Evolutionary conservation across 495 filamentous ascomycete species (phyloP).

Genomic region (Neurospora sp.): DNA sequence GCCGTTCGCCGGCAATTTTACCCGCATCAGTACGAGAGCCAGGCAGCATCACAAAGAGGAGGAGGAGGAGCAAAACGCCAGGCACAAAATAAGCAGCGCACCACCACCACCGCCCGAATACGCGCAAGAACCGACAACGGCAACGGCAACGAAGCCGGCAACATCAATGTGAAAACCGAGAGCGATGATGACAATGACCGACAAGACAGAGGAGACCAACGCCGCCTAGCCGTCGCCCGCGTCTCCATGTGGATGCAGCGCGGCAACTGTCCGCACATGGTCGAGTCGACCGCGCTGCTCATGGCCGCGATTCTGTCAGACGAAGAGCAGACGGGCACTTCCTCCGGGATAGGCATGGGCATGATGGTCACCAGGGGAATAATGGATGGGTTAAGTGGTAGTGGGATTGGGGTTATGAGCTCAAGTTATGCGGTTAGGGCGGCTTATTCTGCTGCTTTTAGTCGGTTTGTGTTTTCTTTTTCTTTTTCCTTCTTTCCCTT

Average conservation of each 20-base stretch:
- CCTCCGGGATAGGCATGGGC: conserved; percentile 32
- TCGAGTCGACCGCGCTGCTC: conserved; percentile 72
- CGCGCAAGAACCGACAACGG: not conserved
- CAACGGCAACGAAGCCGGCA: not conserved
- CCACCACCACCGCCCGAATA: not conserved
- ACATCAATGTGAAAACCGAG: not conserved
- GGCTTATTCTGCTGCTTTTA: conserved; percentile 39
- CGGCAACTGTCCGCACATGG: conserved; percentile 67
- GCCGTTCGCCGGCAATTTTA: conserved; percentile 59
- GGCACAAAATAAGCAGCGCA: not conserved
- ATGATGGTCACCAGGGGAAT: conserved; percentile 33
- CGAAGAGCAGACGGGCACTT: conserved; percentile 29
- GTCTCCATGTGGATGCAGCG: conserved; percentile 51
- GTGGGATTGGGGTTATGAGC: conserved; percentile 4
- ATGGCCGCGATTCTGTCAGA: conserved; percentile 65
- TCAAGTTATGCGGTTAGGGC: conserved; percentile 32
- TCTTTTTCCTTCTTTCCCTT: not conserved
- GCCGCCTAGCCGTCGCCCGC: conserved; percentile 33
- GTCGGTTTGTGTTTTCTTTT: conserved; percentile 25
- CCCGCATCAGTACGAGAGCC: conserved; percentile 18
- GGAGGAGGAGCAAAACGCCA: not conserved
- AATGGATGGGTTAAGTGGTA: conserved; percentile 27
- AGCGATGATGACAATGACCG: not conserved
- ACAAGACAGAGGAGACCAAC: conserved; percentile 2
- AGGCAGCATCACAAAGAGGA: not conserved